A percentile compares a stretch with the other conserved stretches of the same genome.
Evolutionary conservation across 1,139 yeast species (phyloP).

Genomic region (Kurtzmaniella quercitrusa): DNA sequence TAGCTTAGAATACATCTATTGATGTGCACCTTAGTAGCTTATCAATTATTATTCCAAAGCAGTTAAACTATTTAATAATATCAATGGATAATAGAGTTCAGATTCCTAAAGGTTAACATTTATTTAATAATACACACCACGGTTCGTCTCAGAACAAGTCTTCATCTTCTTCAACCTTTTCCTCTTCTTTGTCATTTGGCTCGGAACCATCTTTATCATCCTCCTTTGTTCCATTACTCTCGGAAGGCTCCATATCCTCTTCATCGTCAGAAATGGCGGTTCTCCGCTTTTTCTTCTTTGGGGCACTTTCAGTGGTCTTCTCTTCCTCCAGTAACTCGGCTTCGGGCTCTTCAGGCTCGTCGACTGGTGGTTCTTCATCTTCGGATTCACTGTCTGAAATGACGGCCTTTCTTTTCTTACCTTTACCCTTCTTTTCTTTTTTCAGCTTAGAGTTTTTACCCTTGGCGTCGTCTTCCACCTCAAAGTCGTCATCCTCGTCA

Average conservation of each 20-base stretch:
- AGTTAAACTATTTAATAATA: no score
- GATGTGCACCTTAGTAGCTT: no score
- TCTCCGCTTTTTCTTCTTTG: conserved; percentile 17
- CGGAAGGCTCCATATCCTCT: conserved; percentile 12
- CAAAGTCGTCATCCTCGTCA: conserved; percentile 26
- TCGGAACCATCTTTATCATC: no score
- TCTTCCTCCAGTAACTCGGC: conserved; percentile 12
- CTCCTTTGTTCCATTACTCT: no score
- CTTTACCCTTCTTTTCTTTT: conserved; percentile 16
- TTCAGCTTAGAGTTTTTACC: conserved; percentile 18
- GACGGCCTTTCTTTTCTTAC: conserved; percentile 19
- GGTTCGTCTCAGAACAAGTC: conserved; percentile 16
- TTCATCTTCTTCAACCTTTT: conserved; percentile 27
- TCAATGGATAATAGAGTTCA: no score
- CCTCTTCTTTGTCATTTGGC: conserved; percentile 23
- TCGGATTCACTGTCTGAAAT: conserved; percentile 26
- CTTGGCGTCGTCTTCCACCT: conserved; percentile 15
- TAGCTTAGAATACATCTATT: no score
- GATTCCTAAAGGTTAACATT: not conserved
- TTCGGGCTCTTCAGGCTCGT: conserved; percentile 14
- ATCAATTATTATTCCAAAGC: no score
- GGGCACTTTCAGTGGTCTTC: conserved; percentile 16
- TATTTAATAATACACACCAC: not conserved
- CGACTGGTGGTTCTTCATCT: conserved; percentile 13
- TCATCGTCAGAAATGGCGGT: conserved; percentile 23